Percentiles rank a stretch among this genome's conserved stretches.
Evolutionary conservation across 2,329 filamentous ascomycete genomes (phyloP).

Genomic region (Aspergillus versicolor): DNA sequence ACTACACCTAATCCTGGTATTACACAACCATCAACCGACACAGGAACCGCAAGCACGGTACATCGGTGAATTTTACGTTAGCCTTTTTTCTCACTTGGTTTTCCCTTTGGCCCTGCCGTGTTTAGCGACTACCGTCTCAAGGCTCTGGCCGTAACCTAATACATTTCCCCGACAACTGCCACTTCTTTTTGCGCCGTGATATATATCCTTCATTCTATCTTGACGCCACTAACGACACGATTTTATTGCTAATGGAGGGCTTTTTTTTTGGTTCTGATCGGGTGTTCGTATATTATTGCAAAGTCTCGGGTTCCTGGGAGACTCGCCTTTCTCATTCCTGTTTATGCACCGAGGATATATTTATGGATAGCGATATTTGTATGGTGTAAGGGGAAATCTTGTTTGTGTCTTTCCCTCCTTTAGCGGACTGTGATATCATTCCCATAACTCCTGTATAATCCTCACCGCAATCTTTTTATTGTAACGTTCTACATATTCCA

Average conservation of each 20-base stretch:
- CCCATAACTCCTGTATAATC: not conserved
- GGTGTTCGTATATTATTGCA: not conserved
- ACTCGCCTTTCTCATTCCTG: constrained; percentile 1
- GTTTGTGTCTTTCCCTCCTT: constrained; percentile 7
- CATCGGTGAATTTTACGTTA: constrained; percentile 19
- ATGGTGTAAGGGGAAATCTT: constrained; percentile 12
- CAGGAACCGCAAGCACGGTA: constrained; percentile 8
- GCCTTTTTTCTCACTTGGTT: not conserved
- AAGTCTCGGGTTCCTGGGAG: not conserved
- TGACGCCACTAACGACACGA: constrained; percentile 11
- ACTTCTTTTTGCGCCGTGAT: constrained; percentile 8
- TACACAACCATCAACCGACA: constrained; percentile 15
- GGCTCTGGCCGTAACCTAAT: not conserved
- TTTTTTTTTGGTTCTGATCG: constrained; percentile 2
- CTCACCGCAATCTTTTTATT: not conserved
- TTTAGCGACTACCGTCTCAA: not conserved
- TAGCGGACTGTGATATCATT: constrained; percentile 1
- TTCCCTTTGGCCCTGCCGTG: not conserved
- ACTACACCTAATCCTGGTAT: constrained; percentile 17
- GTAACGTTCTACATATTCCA: not conserved
- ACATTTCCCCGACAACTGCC: constrained; percentile 3
- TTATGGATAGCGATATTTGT: not conserved
- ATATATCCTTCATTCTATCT: constrained; percentile 8
- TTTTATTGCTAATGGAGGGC: constrained; percentile 6
- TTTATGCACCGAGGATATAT: constrained; percentile 1